A percentile compares a stretch with the other conserved stretches of the same genome.
Evolutionary conservation across 495 filamentous ascomycete genomes (phyloP).

Genomic region (Tuber brumale): DNA sequence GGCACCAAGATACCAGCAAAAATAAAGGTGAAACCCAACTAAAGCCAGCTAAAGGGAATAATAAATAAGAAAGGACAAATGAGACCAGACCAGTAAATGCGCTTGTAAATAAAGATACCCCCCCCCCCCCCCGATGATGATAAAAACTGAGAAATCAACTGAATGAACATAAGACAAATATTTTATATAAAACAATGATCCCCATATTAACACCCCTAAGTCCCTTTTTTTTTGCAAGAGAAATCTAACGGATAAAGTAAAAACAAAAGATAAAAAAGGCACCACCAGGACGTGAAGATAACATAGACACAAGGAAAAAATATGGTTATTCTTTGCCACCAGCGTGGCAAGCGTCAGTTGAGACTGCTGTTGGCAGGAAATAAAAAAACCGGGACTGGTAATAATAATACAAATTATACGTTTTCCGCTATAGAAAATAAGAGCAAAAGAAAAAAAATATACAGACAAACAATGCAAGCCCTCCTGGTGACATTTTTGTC

Average conservation of each 20-base stretch:
- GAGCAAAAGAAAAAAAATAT: background rate
- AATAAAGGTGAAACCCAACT: background rate
- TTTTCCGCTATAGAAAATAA: background rate
- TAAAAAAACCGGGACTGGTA: background rate
- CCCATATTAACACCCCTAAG: constrained; percentile 5
- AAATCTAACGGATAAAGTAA: background rate
- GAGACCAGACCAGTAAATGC: constrained; percentile 4
- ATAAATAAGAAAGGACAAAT: constrained; percentile 4
- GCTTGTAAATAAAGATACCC: background rate
- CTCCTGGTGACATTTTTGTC: constrained; percentile 2
- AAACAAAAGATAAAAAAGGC: background rate
- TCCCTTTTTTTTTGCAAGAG: background rate
- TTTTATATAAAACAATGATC: constrained; percentile 1
- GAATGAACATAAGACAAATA: constrained; percentile 3
- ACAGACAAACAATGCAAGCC: background rate
- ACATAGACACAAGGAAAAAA: background rate
- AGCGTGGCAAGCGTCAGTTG: background rate
- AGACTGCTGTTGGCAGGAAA: background rate
- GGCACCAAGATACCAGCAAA: background rate
- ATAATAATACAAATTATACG: background rate
- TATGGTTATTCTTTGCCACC: background rate
- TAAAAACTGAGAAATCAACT: background rate
- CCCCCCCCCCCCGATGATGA: background rate
- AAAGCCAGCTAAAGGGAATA: background rate
- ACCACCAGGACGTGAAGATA: background rate